Percentiles rank a stretch among this genome's conserved stretches.
Conservation (phyloP, 148 eudicot species). For the Beta vulgaris region DNA sequence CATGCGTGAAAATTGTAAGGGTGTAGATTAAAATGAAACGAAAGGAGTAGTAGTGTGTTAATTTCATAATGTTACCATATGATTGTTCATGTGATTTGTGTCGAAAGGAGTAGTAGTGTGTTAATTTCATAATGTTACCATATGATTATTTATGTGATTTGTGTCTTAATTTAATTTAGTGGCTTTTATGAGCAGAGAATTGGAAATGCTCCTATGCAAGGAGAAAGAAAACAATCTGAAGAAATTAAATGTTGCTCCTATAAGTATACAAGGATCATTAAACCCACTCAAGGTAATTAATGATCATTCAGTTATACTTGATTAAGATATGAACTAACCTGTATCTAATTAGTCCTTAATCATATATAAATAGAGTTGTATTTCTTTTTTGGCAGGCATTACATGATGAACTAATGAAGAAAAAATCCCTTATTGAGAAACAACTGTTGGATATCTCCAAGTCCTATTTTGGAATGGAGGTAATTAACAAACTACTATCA, state of each 20-base stretch:
- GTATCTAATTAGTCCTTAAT: background rate
- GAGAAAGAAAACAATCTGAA: conserved; percentile 16
- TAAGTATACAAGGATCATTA: conserved; percentile 17
- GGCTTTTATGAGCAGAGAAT: conserved; percentile 30
- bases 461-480: conserved; percentile 33
- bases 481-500: background rate
- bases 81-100: background rate
- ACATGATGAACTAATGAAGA: conserved; percentile 34
- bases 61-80: background rate
- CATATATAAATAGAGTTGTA: background rate
- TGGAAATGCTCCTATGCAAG: conserved; percentile 22
- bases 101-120: too few relatives aligned
- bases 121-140: background rate
- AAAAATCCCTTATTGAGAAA: conserved; percentile 37
- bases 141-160: background rate
- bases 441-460: conserved; percentile 30
- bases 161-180: background rate
- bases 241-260: conserved; percentile 3
- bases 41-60: too few relatives aligned
- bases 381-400: conserved; percentile 27
- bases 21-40: too few relatives aligned
- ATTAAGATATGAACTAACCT: background rate
- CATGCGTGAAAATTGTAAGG: too few relatives aligned
- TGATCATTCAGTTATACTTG: background rate
- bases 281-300: conserved; percentile 31